These are phyloP conservation scores for Apiospora rasikravindrae DNA, from an alignment of 2,329 filamentous ascomycete genomes.

Conservation along the genomic window DNA sequence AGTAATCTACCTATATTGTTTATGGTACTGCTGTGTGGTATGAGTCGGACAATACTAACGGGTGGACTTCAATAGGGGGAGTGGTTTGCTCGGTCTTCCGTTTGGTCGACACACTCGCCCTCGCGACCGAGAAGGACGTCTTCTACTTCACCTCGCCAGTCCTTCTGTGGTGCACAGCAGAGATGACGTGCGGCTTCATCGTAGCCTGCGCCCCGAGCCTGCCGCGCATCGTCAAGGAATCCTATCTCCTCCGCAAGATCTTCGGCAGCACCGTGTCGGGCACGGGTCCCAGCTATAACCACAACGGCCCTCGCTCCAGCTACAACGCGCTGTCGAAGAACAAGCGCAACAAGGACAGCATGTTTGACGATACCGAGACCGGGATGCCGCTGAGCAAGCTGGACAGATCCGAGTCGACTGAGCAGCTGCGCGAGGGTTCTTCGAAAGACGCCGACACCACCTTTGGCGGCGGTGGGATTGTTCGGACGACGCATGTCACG, in stretches of 20 bases:
- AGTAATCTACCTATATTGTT: not conserved
- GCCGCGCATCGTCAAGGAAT: constrained; percentile 18
- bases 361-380: not conserved
- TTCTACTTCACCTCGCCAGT: constrained; percentile 18
- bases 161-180: constrained; percentile 20
- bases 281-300: not conserved
- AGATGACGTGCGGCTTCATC: constrained; percentile 22
- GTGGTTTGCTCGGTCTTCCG: constrained; percentile 24
- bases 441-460: not conserved
- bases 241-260: not conserved
- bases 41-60: not conserved
- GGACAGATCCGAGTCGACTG: not conserved
- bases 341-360: not conserved
- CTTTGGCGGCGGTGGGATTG: not conserved
- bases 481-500: not conserved
- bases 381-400: not conserved
- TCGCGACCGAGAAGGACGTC: constrained; percentile 14
- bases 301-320: not conserved
- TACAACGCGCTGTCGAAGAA: not conserved
- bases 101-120: constrained; percentile 18
- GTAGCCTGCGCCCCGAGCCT: constrained; percentile 17
- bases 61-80: not conserved
- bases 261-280: not conserved
- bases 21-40: not conserved
- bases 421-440: not conserved